Evolutionary conservation across 192 early-diverging fungal genomes (phyloP), one percentile per base, ranked within the genome.

Genomic region (Lobulomyces angularis): DNA sequence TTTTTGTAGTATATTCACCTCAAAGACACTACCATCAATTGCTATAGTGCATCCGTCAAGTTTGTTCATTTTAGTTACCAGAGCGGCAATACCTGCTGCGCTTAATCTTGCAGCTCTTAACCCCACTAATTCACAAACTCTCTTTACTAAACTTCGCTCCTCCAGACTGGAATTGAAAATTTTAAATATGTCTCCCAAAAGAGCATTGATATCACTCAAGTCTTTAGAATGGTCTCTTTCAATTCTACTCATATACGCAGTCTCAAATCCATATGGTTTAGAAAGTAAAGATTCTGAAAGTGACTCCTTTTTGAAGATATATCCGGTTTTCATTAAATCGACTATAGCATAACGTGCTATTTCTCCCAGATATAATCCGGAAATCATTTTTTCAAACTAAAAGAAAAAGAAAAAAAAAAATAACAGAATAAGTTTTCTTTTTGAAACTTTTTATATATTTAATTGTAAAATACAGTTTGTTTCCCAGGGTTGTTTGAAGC

Each of bases 351-450:
- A 59, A 29, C 85, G 75, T 3, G 74, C 78, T 14, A 88, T 52
- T 55, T 88, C 86, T 43, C 84, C 83, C 50, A 88, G 50, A 42
- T 85, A 88, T 44, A 75, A 65, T 48, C 86, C 86, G 22, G 81
- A 81, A 41, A 87, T 69, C 78, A 83, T 81, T 61, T 86, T 88
- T 58, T 88, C 86, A 61, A 78, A 87, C n/a, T n/a, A n/a, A n/a
- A n/a, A n/a, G n/a, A n/a, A n/a, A n/a, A n/a, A n/a, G n/a, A n/a
- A n/a, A n/a, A n/a, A n/a, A n/a, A n/a, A n/a, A n/a, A n/a, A n/a
- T n/a, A n/a, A n/a, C n/a, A n/a, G n/a, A n/a, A n/a, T n/a, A n/a
- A n/a, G n/a, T n/a, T n/a, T n/a, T n/a, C n/a, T n/a, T n/a, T n/a
- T n/a, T n/a, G n/a, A n/a, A n/a, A n/a, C n/a, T n/a, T n/a, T n/a